Evolutionary conservation across 108 stramenopile genomes (phyloP).

Genomic region (Cyclotella sp.): DNA sequence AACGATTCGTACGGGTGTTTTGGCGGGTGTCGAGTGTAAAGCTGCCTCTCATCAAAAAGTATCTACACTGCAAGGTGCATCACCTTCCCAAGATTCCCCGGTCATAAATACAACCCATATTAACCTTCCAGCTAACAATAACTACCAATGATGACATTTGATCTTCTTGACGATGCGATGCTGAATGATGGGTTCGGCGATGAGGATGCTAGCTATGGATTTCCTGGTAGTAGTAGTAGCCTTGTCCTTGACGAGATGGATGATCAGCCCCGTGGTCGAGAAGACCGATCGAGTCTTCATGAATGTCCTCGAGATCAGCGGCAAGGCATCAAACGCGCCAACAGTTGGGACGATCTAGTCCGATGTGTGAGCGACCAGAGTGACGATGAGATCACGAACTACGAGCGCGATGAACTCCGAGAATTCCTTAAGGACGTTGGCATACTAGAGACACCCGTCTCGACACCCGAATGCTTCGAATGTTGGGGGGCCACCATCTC

Average conservation of each 20-base stretch:
- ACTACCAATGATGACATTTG: not conserved
- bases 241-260: not conserved
- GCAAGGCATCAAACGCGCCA: not conserved
- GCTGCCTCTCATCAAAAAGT: too few species aligned
- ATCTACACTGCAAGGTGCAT: too few species aligned
- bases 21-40: conserved; percentile 4
- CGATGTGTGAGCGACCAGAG: conserved; percentile 11
- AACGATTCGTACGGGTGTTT: conserved; percentile 7
- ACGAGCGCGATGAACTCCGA: conserved; percentile 16
- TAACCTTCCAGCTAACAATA: not conserved
- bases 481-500: conserved; percentile 27
- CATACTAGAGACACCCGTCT: not conserved
- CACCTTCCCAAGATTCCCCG: not conserved
- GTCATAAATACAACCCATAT: not conserved
- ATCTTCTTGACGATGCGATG: not conserved
- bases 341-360: conserved; percentile 16
- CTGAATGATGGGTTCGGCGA: conserved; percentile 2
- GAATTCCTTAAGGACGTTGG: conserved; percentile 22
- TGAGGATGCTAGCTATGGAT: conserved; percentile 1
- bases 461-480: conserved; percentile 2
- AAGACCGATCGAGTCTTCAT: not conserved
- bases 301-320: not conserved
- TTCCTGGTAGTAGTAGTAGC: not conserved
- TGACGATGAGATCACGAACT: conserved; percentile 3
- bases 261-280: not conserved